phyloP scores from a whole-genome alignment of 306 rosid species.

The Herpetospermum pedunculosum region DNA sequence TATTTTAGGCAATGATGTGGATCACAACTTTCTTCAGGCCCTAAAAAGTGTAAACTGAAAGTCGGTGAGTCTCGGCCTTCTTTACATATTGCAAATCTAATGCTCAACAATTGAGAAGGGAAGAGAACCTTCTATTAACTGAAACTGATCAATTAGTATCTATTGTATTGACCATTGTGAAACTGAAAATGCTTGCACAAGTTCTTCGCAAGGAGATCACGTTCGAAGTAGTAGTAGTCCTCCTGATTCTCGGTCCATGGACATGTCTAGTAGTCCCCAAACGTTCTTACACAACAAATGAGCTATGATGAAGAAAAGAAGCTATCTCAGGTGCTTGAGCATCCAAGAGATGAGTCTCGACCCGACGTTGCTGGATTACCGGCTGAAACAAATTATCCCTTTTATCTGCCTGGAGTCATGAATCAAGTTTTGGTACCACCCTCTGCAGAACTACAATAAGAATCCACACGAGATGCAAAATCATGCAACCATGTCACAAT shows the following conservation, averaged over 20 bases:
- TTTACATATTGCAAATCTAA: conserved; percentile 65
- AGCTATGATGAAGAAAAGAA: conserved; percentile 30
- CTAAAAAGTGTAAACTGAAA: conserved; percentile 65
- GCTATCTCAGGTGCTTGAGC: conserved; percentile 23
- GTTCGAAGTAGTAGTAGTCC: conserved; percentile 50
- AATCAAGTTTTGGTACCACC: conserved; percentile 63
- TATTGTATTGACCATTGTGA: conserved; percentile 29
- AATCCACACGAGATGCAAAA: conserved; percentile 47
- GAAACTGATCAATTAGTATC: conserved; percentile 28
- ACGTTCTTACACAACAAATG: conserved; percentile 35
- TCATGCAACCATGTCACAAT: conserved; percentile 48
- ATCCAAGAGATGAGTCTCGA: conserved; percentile 22
- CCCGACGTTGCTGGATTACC: conserved; percentile 32
- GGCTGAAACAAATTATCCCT: conserved; percentile 51
- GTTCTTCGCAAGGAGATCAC: conserved; percentile 45
- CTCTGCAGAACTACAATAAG: conserved; percentile 46
- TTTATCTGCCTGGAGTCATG: conserved; percentile 49
- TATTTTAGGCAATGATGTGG: conserved; percentile 7
- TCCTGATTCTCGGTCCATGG: conserved; percentile 66
- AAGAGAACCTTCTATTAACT: too few species aligned
- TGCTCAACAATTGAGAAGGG: conserved; percentile 27
- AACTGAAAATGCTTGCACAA: conserved; percentile 49
- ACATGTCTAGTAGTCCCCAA: conserved; percentile 70
- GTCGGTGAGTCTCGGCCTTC: conserved; percentile 94
- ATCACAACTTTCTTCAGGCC: conserved; percentile 53